Evolutionary conservation across 768 basidiomycete species (phyloP).

Genomic region (Macrocybe gigantea): DNA sequence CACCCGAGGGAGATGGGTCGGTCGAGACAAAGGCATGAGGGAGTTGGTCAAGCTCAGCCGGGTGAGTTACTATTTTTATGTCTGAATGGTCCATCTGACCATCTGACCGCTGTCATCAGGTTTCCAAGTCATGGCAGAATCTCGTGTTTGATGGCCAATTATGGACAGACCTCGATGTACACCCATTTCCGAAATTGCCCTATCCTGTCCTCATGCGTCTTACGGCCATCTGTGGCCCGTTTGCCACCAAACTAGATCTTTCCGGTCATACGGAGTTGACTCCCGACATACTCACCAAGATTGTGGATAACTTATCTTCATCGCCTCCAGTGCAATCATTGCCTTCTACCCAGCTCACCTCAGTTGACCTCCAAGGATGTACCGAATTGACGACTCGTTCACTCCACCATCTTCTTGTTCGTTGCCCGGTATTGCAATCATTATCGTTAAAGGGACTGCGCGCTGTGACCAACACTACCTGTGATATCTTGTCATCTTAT

Average conservation of each 20-base stretch:
- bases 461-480: conserved; percentile 70
- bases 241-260: conserved; percentile 56
- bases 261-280: conserved; percentile 52
- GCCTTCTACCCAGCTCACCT: conserved; percentile 62
- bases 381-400: conserved; percentile 55
- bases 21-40: conserved; percentile 64
- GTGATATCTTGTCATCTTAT: conserved; percentile 55
- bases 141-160: conserved; percentile 83
- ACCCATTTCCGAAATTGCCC: conserved; percentile 54
- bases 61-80: conserved; percentile 40
- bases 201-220: conserved; percentile 46
- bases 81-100: not conserved
- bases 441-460: conserved; percentile 64
- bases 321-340: conserved; percentile 24
- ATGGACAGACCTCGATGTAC: conserved; percentile 67
- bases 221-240: conserved; percentile 51
- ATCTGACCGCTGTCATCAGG: conserved; percentile 32
- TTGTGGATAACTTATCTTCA: conserved; percentile 51
- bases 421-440: conserved; percentile 51
- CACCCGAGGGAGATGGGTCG: conserved; percentile 66
- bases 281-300: conserved; percentile 41
- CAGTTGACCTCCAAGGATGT: conserved; percentile 72
- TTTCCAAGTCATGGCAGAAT: conserved; percentile 70
- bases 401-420: conserved; percentile 63
- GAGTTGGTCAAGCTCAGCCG: conserved; percentile 77